Conservation (phyloP, 2,329 filamentous ascomycete species). For the Claviceps paspali region DNA sequence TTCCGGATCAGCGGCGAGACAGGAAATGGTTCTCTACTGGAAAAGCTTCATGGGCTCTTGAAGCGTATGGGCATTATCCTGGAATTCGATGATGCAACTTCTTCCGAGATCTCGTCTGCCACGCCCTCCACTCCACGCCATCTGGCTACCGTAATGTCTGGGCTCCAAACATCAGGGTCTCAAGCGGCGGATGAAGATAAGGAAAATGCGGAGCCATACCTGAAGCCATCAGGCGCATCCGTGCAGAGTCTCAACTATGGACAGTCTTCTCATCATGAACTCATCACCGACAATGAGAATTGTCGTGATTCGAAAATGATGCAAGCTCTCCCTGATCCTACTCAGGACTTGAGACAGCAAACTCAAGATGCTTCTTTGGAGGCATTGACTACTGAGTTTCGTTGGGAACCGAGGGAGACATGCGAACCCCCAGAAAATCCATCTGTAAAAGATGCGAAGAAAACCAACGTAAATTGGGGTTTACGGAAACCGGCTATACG, state of each 20-base stretch:
- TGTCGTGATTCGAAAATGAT: not conserved
- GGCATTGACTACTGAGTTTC: not conserved
- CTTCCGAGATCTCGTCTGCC: not conserved
- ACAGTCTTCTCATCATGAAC: not conserved
- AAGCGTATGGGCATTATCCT: conserved; percentile 56
- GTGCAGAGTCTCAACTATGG: not conserved
- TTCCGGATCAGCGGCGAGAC: conserved; percentile 60
- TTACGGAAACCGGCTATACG: conserved; percentile 4
- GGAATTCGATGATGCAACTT: conserved; percentile 33
- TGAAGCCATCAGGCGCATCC: not conserved
- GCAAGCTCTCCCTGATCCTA: not conserved
- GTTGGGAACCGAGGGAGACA: not conserved
- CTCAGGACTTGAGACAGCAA: not conserved
- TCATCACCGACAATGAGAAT: not conserved
- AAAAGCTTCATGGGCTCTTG: conserved; percentile 57
- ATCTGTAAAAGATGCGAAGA: not conserved
- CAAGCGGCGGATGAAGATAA: not conserved
- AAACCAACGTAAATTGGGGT: not conserved
- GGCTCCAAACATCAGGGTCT: not conserved
- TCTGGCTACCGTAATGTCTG: not conserved
- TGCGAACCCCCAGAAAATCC: not conserved
- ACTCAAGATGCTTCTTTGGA: not conserved
- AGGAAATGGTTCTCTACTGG: conserved; percentile 41
- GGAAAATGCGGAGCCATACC: not conserved
- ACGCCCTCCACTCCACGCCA: not conserved